These are phyloP conservation scores for Claviceps spartinae DNA, from an alignment of 2,329 filamentous ascomycete genomes.

Conservation along the genomic window DNA sequence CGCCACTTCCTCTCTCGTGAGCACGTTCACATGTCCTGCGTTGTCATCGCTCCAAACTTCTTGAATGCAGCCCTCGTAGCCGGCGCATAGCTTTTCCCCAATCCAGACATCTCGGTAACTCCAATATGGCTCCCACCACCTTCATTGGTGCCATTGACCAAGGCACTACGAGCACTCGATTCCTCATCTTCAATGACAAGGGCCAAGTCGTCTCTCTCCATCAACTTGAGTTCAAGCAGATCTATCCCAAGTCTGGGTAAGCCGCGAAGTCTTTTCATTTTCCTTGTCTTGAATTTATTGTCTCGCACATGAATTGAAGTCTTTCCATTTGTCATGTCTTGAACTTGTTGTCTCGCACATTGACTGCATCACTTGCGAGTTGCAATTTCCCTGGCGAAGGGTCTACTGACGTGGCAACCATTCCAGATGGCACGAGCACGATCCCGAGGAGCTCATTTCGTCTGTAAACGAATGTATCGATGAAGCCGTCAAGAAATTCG, in stretches of 20 bases:
- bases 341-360: background rate
- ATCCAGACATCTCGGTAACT: background rate
- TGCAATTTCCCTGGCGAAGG: background rate
- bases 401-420: slow-evolving; percentile 5
- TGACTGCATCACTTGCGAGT: background rate
- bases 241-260: slow-evolving; percentile 62
- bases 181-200: slow-evolving; percentile 61
- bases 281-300: background rate
- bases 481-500: slow-evolving; percentile 54
- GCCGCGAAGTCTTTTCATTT: background rate
- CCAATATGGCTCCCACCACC: slow-evolving; percentile 19
- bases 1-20: no score
- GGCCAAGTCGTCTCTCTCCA: slow-evolving; percentile 59
- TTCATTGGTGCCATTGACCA: slow-evolving; percentile 72
- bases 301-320: background rate
- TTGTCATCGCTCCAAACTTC: no score
- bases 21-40: no score
- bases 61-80: slow-evolving; percentile 8
- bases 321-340: background rate
- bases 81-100: background rate
- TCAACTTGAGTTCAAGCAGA: slow-evolving; percentile 63
- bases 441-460: slow-evolving; percentile 58
- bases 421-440: slow-evolving; percentile 70
- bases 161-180: slow-evolving; percentile 65
- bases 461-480: slow-evolving; percentile 68